Evolutionary conservation across 108 stramenopile genomes (phyloP), one percentile per base, ranked within the genome.

Genomic region (Thalassiosira profunda): DNA sequence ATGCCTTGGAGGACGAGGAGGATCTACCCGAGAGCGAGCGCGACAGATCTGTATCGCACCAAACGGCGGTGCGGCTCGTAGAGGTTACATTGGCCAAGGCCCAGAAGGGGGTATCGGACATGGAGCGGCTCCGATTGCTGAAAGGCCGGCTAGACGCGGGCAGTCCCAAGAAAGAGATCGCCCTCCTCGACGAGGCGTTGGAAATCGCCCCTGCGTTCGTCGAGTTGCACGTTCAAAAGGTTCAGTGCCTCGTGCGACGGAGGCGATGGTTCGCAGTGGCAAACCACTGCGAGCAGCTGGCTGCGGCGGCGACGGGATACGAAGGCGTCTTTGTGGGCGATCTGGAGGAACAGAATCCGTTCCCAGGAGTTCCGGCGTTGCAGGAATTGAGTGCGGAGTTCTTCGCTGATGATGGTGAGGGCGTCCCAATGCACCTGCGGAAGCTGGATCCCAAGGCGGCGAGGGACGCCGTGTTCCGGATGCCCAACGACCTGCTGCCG

Each of bases 191-290:
- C 11, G 43, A 34, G 4, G 29, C 55, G 1, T 44, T 80, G 34
- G 45, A 34, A 4, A 62, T 80, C 11, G 44, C 73, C 8, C 79
- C 79, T 5, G 73, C 52, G 17, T 38, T 40, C 20, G 18, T 56
- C 30, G 49, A 44, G 28, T 62, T 59, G 44, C 67, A 74, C 28
- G 17, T 60, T 0, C 36, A 74, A 24, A 70, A 46, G 43, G 36
- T 80, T 0, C 44, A 67, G 40, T 45, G 23, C 18, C 52, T 80
- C n/a, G 37, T 58, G 5, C 29, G 52, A 2, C 29, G 21, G n/a
- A 51, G 33, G 15, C 29, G 73, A 23, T 80, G 79, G 79, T 68
- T 57, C 35, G 58, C 34, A 8, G 60, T 80, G n/a, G 67, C 79
- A 0, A 74, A 74, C 56, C 73, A 63, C 24, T 74, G 72, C 42